Conservation (phyloP, 805 yeast genomes). For the Saccharomyces jurei region DNA sequence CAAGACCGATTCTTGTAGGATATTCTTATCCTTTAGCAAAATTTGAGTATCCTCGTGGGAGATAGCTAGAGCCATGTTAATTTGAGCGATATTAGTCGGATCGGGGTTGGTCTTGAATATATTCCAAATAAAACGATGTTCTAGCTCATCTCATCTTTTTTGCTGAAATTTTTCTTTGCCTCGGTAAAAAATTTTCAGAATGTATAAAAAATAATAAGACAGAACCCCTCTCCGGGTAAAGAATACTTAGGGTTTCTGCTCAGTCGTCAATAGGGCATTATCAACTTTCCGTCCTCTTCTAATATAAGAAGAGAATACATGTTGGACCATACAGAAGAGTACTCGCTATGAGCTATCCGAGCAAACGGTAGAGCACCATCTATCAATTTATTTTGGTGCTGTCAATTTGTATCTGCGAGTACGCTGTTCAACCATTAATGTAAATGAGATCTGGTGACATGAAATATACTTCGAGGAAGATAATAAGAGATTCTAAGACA, state of each 20-base stretch:
- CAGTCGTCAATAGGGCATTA: neutral
- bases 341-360: neutral
- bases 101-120: neutral
- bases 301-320: neutral
- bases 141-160: constrained; percentile 4
- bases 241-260: neutral
- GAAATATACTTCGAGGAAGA: neutral
- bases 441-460: too few relatives aligned
- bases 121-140: neutral
- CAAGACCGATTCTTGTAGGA: constrained; percentile 49
- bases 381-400: too few relatives aligned
- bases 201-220: neutral
- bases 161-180: neutral
- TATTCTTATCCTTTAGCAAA: constrained; percentile 64
- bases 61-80: constrained; percentile 61
- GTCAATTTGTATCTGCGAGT: too few relatives aligned
- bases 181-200: neutral
- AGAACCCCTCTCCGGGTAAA: neutral
- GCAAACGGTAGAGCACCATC: neutral
- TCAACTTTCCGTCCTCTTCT: neutral
- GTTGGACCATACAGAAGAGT: neutral
- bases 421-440: too few relatives aligned
- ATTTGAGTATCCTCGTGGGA: constrained; percentile 68
- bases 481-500: neutral
- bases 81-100: neutral